A percentile compares a stretch with the other conserved stretches of the same genome.
Conservation (phyloP, 2,329 filamentous ascomycete species). For the Ophiostoma quercus region DNA sequence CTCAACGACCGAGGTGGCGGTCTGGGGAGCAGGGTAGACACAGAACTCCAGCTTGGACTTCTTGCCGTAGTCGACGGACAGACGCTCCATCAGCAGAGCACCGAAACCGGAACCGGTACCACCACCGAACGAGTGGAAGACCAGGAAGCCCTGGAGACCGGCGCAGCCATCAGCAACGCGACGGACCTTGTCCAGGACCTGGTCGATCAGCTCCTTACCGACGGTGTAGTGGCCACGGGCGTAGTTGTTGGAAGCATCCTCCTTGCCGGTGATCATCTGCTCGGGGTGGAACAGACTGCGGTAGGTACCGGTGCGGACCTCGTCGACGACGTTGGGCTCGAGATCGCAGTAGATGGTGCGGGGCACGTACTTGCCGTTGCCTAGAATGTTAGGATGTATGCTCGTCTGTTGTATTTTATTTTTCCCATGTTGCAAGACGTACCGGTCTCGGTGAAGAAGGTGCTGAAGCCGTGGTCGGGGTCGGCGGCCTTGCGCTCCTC, state of each 20-base stretch:
- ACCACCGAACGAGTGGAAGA: constrained; percentile 99
- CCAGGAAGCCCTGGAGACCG: constrained; percentile 96
- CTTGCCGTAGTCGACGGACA: constrained; percentile 99
- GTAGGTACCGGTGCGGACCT: constrained; percentile 97
- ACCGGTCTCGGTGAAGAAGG: constrained; percentile 99
- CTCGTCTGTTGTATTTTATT: neutral
- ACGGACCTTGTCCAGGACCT: constrained; percentile 95
- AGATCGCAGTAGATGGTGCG: constrained; percentile 99
- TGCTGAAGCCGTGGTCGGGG: constrained; percentile 97
- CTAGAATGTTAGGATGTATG: constrained; percentile 42
- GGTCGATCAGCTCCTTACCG: constrained; percentile 98
- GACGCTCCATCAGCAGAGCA: constrained; percentile 96
- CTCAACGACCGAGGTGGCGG: constrained; percentile 95
- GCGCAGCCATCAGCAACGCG: constrained; percentile 97
- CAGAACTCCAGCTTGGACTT: constrained; percentile 99
- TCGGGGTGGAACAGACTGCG: constrained; percentile 97
- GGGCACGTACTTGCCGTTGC: constrained; percentile 97
- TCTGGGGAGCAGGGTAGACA: constrained; percentile 96
- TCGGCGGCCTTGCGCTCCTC: constrained; percentile 93
- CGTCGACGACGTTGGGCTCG: constrained; percentile 98
- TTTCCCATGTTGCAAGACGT: constrained; percentile 33
- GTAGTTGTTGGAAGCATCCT: constrained; percentile 99
- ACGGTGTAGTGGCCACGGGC: constrained; percentile 99
- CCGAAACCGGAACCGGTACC: constrained; percentile 98
- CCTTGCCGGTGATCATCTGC: constrained; percentile 99